A percentile compares a stretch with the other conserved stretches of the same genome.
These are phyloP conservation scores for Sphagnurus paluster DNA, from an alignment of 1,284 basidiomycete species.

Conservation along the genomic window DNA sequence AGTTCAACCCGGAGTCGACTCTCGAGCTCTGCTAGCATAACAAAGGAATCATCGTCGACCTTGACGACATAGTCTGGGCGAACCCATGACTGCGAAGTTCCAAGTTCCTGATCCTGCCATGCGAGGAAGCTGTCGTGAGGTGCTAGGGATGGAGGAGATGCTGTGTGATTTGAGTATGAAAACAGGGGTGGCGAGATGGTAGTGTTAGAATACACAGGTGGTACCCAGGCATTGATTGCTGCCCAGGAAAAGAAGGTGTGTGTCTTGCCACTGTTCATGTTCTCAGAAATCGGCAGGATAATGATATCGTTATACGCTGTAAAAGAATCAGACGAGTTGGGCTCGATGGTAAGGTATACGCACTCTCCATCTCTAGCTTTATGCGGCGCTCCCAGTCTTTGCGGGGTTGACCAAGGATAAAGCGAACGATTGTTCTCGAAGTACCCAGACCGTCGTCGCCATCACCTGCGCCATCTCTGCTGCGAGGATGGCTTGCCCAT, in stretches of 20 bases:
- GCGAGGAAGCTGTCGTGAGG: conserved; percentile 64
- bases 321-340: neutral
- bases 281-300: conserved; percentile 82
- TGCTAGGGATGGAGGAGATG: conserved; percentile 55
- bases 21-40: conserved; percentile 93
- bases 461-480: conserved; percentile 67
- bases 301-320: conserved; percentile 88
- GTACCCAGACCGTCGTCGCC: conserved; percentile 78
- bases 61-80: conserved; percentile 89
- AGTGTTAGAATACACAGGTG: conserved; percentile 59
- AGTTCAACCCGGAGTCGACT: conserved; percentile 78
- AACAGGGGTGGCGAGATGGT: conserved; percentile 45
- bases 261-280: conserved; percentile 92
- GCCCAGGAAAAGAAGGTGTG: conserved; percentile 89
- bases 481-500: conserved; percentile 83
- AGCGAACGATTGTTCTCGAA: conserved; percentile 86
- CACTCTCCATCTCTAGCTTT: conserved; percentile 90
- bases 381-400: conserved; percentile 80
- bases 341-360: conserved; percentile 31
- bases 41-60: conserved; percentile 92
- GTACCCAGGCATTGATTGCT: conserved; percentile 88
- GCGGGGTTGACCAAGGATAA: conserved; percentile 87
- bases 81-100: conserved; percentile 59
- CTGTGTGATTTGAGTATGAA: conserved; percentile 61
- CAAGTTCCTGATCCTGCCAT: conserved; percentile 49